Evolutionary conservation across 768 basidiomycete species (phyloP), one percentile per base, ranked within the genome.

Genomic region (Gloeostereum incarnatum): DNA sequence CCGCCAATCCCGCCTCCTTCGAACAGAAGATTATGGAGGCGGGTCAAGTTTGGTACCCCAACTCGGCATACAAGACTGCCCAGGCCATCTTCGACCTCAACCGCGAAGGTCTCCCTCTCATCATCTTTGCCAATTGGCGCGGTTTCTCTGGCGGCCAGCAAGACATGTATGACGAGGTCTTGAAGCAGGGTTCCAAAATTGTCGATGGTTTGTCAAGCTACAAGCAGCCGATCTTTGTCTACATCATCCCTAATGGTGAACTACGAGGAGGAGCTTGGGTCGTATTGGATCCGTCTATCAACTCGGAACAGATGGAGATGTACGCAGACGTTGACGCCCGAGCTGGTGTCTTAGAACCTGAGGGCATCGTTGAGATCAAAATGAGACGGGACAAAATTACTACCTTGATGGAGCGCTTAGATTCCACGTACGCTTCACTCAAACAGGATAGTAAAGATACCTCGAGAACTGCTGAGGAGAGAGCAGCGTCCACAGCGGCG

Each of bases 1-100:
- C 96, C 9, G 96, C 96, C 38, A 99, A 98, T 60, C 85, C 94
- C 3, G 71, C 84, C 10, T 98, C 94, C 5, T 89, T 93, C 58
- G 96, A 99, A 59, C 93, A 93, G 54, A 83, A 83, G 49, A 91
- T 98, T 59, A 94, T 98, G 83, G 93, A 98, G 57, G 96, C 96
- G n/a, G 96, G 96, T 48, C 91, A 94, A 61, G 96, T 98, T 18
- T 99, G 96, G 96, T 98, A 97, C 59, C 96, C 96, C 24, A 98
- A 99, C 61, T 94, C 91, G 4, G 93, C 96, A 5, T 93, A 96
- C 70, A 99, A 99, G 73, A 99, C 96, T 6, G 96, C 93, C 6
- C 96, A 98, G 53, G 94, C 96, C 11, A 98, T 98, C 67, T 92
- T 92, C 60, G 96, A 99, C 64, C 89, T 98, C 69, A 86, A 94